Percentiles rank a stretch among this genome's conserved stretches.
These are phyloP conservation scores for Spinacia oleracea DNA, from an alignment of 179 eudicot species.

Conservation along the genomic window DNA sequence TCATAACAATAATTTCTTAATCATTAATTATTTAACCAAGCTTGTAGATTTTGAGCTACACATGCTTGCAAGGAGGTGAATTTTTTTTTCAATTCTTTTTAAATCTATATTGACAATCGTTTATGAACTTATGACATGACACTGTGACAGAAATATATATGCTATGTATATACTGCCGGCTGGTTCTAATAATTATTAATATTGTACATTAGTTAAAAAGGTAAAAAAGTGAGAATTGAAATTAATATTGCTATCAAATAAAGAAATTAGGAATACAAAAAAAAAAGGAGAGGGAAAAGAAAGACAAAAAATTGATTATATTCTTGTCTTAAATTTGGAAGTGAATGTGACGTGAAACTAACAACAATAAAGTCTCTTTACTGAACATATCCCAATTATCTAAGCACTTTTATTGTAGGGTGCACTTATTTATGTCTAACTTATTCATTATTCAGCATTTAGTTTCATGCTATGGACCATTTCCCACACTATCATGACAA, in stretches of 20 bases:
- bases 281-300: not conserved
- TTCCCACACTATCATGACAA: constrained; percentile 28
- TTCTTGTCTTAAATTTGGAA: constrained; percentile 22
- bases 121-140: too few relatives aligned
- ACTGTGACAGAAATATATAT: too few relatives aligned
- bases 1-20: too few relatives aligned
- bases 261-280: not conserved
- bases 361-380: constrained; percentile 40
- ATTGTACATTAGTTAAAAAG: not conserved
- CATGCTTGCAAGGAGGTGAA: too few relatives aligned
- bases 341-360: constrained; percentile 56
- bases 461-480: constrained; percentile 30
- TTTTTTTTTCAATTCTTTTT: too few relatives aligned
- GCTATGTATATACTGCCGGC: too few relatives aligned
- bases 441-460: constrained; percentile 29
- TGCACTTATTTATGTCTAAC: constrained; percentile 26
- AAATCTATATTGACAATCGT: too few relatives aligned
- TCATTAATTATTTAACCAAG: too few relatives aligned
- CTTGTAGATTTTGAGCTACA: too few relatives aligned
- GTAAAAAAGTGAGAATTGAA: not conserved
- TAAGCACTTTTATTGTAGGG: constrained; percentile 24
- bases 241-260: too few relatives aligned
- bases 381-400: constrained; percentile 38
- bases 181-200: not conserved
- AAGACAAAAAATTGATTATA: constrained; percentile 25